These are phyloP conservation scores for Yarrowia sp. DNA, from an alignment of 805 yeast species.

Conservation along the genomic window DNA sequence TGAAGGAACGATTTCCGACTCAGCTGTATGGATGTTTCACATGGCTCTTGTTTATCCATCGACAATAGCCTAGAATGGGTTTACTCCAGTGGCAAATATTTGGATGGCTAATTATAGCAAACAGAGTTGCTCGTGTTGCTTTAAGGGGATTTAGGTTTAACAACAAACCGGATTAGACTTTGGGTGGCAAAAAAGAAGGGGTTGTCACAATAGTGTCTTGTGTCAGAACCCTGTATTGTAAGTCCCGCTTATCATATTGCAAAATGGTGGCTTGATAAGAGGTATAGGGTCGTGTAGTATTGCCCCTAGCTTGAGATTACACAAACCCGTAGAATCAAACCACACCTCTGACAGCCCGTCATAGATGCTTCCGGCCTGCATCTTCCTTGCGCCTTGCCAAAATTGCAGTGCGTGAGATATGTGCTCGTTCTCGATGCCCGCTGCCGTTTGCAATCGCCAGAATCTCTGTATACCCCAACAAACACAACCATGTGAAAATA, in stretches of 20 bases:
- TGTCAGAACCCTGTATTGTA: neutral
- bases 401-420: neutral
- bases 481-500: neutral
- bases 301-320: neutral
- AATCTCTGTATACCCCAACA: neutral
- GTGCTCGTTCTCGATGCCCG: slow-evolving; percentile 11
- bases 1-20: neutral
- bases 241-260: neutral
- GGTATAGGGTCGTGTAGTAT: neutral
- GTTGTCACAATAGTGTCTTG: neutral
- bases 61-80: neutral
- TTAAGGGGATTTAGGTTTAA: neutral
- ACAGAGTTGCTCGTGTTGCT: slow-evolving; percentile 18
- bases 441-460: neutral
- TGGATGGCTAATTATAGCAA: neutral
- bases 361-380: neutral
- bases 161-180: neutral
- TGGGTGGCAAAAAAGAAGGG: slow-evolving; percentile 19
- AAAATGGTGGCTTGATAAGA: neutral
- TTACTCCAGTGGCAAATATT: neutral
- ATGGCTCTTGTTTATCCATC: neutral
- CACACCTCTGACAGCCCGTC: neutral
- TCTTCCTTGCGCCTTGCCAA: neutral
- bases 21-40: neutral
- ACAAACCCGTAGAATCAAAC: neutral